A percentile compares a stretch with the other conserved stretches of the same genome.
phyloP scores from a whole-genome alignment of 2,329 filamentous ascomycete genomes.

The Alternaria conjuncta region DNA sequence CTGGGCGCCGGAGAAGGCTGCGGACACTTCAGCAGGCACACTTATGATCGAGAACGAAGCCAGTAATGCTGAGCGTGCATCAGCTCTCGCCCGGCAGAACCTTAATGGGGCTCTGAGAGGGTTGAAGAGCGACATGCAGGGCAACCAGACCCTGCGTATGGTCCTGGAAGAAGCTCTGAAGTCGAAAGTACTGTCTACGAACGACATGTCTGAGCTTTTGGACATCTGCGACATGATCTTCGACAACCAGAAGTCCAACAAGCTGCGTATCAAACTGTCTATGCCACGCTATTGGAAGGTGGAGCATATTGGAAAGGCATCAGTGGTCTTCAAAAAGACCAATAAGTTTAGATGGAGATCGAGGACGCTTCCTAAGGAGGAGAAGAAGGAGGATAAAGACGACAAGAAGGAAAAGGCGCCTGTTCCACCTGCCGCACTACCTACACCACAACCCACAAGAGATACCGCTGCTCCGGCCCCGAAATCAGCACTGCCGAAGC shows the following conservation, averaged over 20 bases:
- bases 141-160: slow-evolving; percentile 58
- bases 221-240: slow-evolving; percentile 66
- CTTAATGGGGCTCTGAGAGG: slow-evolving; percentile 65
- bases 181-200: slow-evolving; percentile 56
- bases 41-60: slow-evolving; percentile 66
- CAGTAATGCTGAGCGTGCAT: slow-evolving; percentile 50
- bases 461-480: slow-evolving; percentile 7
- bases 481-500: slow-evolving; percentile 16
- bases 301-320: slow-evolving; percentile 58
- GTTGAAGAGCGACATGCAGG: slow-evolving; percentile 60
- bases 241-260: slow-evolving; percentile 54
- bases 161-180: slow-evolving; percentile 64
- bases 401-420: background rate
- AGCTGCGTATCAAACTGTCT: slow-evolving; percentile 57
- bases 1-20: slow-evolving; percentile 38
- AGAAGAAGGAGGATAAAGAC: background rate
- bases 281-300: slow-evolving; percentile 65
- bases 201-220: slow-evolving; percentile 63
- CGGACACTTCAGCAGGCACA: slow-evolving; percentile 44
- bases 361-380: slow-evolving; percentile 9
- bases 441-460: slow-evolving; percentile 12
- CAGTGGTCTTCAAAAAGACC: slow-evolving; percentile 39
- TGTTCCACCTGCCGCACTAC: background rate
- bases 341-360: slow-evolving; percentile 28
- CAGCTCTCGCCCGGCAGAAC: slow-evolving; percentile 61